These are phyloP conservation scores for Periconia macrospinosa DNA, from an alignment of 2,329 filamentous ascomycete genomes.

Conservation along the genomic window DNA sequence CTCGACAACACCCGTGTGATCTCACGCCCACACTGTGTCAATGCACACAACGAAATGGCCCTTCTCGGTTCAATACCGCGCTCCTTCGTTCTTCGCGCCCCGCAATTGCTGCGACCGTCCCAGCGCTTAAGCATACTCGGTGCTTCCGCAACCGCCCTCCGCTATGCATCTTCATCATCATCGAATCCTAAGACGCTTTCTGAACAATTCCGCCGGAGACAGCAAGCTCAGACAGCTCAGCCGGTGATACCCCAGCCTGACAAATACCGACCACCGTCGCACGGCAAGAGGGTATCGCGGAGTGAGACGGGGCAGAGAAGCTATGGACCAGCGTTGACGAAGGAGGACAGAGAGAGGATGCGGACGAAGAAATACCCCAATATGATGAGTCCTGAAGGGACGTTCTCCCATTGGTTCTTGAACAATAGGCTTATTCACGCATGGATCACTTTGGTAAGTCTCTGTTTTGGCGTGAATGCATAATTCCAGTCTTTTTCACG, in stretches of 20 bases:
- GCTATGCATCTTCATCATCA: constrained; percentile 35
- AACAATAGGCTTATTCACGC: constrained; percentile 76
- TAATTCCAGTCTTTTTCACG: neutral
- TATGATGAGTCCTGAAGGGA: constrained; percentile 82
- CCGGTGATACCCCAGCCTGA: constrained; percentile 76
- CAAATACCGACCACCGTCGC: constrained; percentile 90
- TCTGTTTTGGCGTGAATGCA: neutral
- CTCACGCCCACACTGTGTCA: constrained; percentile 19
- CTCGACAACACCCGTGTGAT: constrained; percentile 6
- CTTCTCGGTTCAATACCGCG: constrained; percentile 37
- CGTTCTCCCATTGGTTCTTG: constrained; percentile 82
- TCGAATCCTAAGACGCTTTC: constrained; percentile 25
- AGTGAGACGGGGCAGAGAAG: constrained; percentile 60
- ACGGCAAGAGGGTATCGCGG: constrained; percentile 69
- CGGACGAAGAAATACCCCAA: constrained; percentile 77
- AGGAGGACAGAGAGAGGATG: constrained; percentile 68
- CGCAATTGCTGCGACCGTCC: constrained; percentile 24
- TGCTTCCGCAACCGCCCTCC: constrained; percentile 18
- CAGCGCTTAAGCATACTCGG: constrained; percentile 8
- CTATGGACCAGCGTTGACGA: constrained; percentile 73
- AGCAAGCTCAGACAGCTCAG: constrained; percentile 44
- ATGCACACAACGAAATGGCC: constrained; percentile 30
- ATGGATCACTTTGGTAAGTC: constrained; percentile 75
- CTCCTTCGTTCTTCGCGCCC: constrained; percentile 34
- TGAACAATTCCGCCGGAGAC: constrained; percentile 31